Evolutionary conservation across 1,284 basidiomycete species (phyloP).

Genomic region (Leccinum subrobustum): DNA sequence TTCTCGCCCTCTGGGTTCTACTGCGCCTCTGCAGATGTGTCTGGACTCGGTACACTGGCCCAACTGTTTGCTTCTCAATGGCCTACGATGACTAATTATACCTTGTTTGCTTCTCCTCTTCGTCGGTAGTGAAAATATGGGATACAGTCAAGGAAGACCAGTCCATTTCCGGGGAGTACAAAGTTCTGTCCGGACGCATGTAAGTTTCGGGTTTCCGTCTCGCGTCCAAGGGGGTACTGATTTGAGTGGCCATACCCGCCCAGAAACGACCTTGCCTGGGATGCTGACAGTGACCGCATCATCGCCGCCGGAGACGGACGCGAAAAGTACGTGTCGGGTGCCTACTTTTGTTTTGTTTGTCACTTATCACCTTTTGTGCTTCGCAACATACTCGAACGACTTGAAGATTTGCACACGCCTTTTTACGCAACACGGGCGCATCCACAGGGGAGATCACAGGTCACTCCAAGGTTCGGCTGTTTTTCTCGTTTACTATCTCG

Average conservation of each 20-base stretch:
- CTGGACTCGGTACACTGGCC: constrained; percentile 64
- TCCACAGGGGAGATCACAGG: constrained; percentile 93
- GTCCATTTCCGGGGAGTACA: constrained; percentile 81
- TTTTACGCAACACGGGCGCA: constrained; percentile 86
- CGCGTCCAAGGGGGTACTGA: background rate
- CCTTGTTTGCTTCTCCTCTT: background rate
- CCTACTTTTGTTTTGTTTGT: background rate
- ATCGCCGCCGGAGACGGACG: constrained; percentile 95
- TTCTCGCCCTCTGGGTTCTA: constrained; percentile 96
- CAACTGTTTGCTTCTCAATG: background rate
- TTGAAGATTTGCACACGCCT: constrained; percentile 79
- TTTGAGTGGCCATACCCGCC: background rate
- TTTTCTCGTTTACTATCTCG: background rate
- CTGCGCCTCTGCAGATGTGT: constrained; percentile 84
- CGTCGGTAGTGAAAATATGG: constrained; percentile 78
- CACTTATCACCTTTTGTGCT: background rate
- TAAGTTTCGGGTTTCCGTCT: constrained; percentile 35
- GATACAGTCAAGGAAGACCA: constrained; percentile 90
- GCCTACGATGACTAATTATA: background rate
- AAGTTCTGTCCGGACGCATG: constrained; percentile 82
- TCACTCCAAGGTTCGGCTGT: constrained; percentile 74
- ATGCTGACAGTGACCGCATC: constrained; percentile 94
- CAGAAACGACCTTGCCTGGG: constrained; percentile 94
- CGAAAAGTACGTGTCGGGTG: constrained; percentile 62
- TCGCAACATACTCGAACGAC: background rate